Base-by-base conservation (phyloP, 2,329 filamentous ascomycete genomes). In the Mollisia scopiformis region DNA sequence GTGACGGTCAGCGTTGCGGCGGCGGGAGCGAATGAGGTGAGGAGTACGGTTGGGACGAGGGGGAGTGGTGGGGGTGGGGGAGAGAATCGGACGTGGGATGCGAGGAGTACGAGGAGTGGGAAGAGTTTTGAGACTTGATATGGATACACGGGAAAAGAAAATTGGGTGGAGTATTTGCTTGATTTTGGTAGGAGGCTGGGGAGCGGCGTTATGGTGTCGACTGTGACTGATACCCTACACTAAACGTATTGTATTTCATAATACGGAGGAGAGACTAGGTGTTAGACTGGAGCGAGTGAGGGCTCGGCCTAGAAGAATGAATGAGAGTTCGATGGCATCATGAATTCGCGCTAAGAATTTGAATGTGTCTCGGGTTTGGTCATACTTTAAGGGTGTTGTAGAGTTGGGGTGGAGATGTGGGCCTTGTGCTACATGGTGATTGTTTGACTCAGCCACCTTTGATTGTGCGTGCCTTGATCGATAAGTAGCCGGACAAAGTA, bases 1-100 rank as follows among this genome's bases (percentile, higher is more conserved):
- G 67, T 71, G 1, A 66, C 61, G 11, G 62, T 71, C 16, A 54
- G 46, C 31, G 61, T 66, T 37, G 64, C 63, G 49, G 51, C 52
- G 13, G 54, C 56, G 8, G 54, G 37, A 19, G 25, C 28, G 8
- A 25, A 21, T 41, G 23, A 21, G 23, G 2, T n/a, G 33, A 30
- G 37, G 21, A 16, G 23, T 23, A 27, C 30, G 28, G 37, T 54
- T 57, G 47, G 59, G 59, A 62, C 35, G 41, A 21, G 33, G n/a
- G 46, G 50, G 33, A 62, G 59, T 43, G 14, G 23, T 3, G 52
- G 33, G 46, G 57, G 57, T 46, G 46, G 52, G 33, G n/a, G n/a
- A n/a, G n/a, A n/a, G n/a, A n/a, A n/a, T n/a, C n/a, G n/a, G n/a
- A n/a, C n/a, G n/a, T n/a, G n/a, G n/a, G n/a, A n/a, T n/a, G 31